Conservation (phyloP, 805 yeast genomes). For the Saccharomycopsis babjevae region DNA sequence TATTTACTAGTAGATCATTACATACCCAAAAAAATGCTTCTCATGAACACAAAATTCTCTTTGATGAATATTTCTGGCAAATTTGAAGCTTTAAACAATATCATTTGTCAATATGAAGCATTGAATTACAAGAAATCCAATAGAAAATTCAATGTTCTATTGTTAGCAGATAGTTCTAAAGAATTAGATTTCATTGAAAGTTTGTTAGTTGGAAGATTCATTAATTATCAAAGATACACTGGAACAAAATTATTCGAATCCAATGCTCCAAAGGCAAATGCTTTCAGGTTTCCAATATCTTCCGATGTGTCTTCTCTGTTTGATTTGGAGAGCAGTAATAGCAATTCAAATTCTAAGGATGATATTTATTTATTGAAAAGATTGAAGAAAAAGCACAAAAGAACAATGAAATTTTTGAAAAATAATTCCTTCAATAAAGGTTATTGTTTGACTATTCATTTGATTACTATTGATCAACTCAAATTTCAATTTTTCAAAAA, state of each 20-base stretch:
- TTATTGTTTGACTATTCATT: conserved; percentile 16
- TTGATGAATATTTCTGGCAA: conserved; percentile 49
- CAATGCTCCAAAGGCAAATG: conserved; percentile 7
- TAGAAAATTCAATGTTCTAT: conserved; percentile 26
- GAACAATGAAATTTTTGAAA: conserved; percentile 5
- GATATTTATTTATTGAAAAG: conserved; percentile 15
- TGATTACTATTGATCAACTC: conserved; percentile 13
- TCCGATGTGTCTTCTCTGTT: not conserved
- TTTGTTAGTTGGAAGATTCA: conserved; percentile 57
- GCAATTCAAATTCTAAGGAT: conserved; percentile 7
- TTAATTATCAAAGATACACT: conserved; percentile 57
- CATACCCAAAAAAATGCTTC: conserved; percentile 56
- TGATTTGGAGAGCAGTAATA: not conserved
- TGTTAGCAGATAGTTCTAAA: conserved; percentile 52
- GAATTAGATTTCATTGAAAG: conserved; percentile 77
- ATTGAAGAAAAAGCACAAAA: conserved; percentile 7
- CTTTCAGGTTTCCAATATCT: not conserved
- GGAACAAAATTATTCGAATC: conserved; percentile 48
- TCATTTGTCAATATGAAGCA: conserved; percentile 31
- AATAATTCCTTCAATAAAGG: conserved; percentile 2
- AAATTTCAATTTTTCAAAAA: conserved; percentile 16
- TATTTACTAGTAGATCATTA: conserved; percentile 66
- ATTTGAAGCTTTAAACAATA: conserved; percentile 41
- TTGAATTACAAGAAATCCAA: conserved; percentile 20
- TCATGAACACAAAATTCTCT: conserved; percentile 54